These are phyloP conservation scores for Aspergillus biplanus DNA, from an alignment of 495 filamentous ascomycete species.

Conservation along the genomic window DNA sequence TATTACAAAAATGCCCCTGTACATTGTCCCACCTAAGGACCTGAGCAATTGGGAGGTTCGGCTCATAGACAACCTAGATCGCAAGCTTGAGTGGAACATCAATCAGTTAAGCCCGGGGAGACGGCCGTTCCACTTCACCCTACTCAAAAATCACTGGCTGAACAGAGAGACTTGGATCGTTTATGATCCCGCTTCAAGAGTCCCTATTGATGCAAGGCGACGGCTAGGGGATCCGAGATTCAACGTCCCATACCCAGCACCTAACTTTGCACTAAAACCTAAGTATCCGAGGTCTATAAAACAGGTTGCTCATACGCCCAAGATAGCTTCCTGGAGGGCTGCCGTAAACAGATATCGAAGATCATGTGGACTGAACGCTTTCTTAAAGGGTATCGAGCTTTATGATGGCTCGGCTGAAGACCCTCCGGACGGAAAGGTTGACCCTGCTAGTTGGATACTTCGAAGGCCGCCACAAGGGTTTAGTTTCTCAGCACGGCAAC, in stretches of 20 bases:
- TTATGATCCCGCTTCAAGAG: slow-evolving; percentile 42
- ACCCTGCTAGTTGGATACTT: slow-evolving; percentile 47
- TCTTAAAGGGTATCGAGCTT: slow-evolving; percentile 33
- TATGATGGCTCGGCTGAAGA: slow-evolving; percentile 46
- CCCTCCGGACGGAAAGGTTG: slow-evolving; percentile 43
- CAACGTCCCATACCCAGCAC: slow-evolving; percentile 36
- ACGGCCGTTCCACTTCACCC: slow-evolving; percentile 47
- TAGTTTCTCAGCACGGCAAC: slow-evolving; percentile 39
- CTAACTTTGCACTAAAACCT: slow-evolving; percentile 21
- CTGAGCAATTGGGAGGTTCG: slow-evolving; percentile 44
- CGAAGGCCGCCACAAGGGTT: slow-evolving; percentile 49
- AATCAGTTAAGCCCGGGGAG: slow-evolving; percentile 44
- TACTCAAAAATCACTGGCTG: slow-evolving; percentile 50
- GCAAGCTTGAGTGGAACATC: slow-evolving; percentile 44
- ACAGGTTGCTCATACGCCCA: slow-evolving; percentile 31
- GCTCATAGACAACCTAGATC: slow-evolving; percentile 39
- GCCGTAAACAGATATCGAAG: slow-evolving; percentile 41
- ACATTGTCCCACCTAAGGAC: slow-evolving; percentile 3
- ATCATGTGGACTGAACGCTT: slow-evolving; percentile 30
- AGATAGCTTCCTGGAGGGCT: slow-evolving; percentile 46
- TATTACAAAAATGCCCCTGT: neutral
- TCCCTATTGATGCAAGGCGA: slow-evolving; percentile 38
- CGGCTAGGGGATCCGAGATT: slow-evolving; percentile 43
- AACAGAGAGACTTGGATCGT: slow-evolving; percentile 48
- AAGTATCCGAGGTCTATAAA: slow-evolving; percentile 32